Evolutionary conservation across 1,139 yeast species (phyloP).

Genomic region (Magnusiomyces suaveolens): DNA sequence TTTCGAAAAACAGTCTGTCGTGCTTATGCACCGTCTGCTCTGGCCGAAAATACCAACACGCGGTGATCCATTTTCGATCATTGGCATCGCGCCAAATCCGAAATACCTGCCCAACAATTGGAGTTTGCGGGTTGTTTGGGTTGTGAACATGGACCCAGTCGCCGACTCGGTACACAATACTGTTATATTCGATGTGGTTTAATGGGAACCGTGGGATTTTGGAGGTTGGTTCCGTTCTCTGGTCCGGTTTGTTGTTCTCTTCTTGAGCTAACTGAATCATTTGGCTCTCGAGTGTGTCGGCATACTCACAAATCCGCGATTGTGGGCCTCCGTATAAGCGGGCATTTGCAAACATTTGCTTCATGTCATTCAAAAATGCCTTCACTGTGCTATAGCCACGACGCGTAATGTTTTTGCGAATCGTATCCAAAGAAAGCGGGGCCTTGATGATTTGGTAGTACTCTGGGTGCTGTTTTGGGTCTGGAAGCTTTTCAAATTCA

Average conservation of each 20-base stretch:
- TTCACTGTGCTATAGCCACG: conserved; percentile 73
- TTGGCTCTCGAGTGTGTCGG: conserved; percentile 50
- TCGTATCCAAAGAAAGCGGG: conserved; percentile 76
- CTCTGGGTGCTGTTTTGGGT: conserved; percentile 51
- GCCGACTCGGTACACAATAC: conserved; percentile 71
- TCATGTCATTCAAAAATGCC: conserved; percentile 65
- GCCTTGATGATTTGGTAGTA: conserved; percentile 56
- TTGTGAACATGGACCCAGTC: conserved; percentile 89
- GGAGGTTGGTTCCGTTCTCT: conserved; percentile 45
- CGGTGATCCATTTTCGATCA: conserved; percentile 80
- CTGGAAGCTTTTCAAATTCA: conserved; percentile 78
- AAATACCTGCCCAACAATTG: conserved; percentile 89
- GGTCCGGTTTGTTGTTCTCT: conserved; percentile 74
- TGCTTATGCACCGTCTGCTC: conserved; percentile 93
- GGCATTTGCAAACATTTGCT: conserved; percentile 64
- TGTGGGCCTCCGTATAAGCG: conserved; percentile 55
- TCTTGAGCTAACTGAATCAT: conserved; percentile 53
- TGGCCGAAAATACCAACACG: conserved; percentile 96
- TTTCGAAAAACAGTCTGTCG: conserved; percentile 79
- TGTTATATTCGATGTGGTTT: conserved; percentile 63
- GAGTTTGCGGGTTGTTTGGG: conserved; percentile 78
- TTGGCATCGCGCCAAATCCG: conserved; percentile 81
- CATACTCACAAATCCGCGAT: conserved; percentile 49
- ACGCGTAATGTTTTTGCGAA: conserved; percentile 75
- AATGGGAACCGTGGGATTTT: conserved; percentile 63